phyloP scores from a whole-genome alignment of 1,139 yeast genomes.

The Protomyces inundatus region DNA sequence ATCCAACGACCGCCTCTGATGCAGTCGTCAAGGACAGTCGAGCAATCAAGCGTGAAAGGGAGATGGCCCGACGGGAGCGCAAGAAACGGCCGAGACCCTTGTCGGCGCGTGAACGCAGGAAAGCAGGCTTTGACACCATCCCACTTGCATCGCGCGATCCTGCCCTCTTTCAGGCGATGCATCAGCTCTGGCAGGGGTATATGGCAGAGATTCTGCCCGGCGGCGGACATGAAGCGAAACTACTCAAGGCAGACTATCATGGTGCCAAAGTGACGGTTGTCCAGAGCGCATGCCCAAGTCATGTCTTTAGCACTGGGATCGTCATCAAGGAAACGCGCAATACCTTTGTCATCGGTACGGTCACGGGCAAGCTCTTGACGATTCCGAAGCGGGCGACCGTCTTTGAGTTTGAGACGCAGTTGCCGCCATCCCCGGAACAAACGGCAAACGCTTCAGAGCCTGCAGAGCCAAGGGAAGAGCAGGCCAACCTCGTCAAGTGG shows the following conservation, averaged over 20 bases:
- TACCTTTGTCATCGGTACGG: conserved; percentile 55
- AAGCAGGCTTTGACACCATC: conserved; percentile 2
- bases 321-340: conserved; percentile 84
- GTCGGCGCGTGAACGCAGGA: conserved; percentile 13
- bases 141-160: conserved; percentile 47
- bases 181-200: conserved; percentile 60
- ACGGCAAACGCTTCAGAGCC: neutral
- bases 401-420: conserved; percentile 32
- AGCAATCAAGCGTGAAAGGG: conserved; percentile 1
- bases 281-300: conserved; percentile 53
- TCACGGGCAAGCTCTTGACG: conserved; percentile 17
- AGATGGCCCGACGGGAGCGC: neutral
- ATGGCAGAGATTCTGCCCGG: conserved; percentile 49
- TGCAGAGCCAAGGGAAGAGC: neutral
- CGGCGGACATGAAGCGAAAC: conserved; percentile 28
- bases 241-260: conserved; percentile 64
- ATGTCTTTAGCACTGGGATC: conserved; percentile 67
- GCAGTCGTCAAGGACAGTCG: conserved; percentile 3
- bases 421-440: conserved; percentile 10
- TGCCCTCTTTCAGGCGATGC: conserved; percentile 51
- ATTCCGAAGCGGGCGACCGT: conserved; percentile 32
- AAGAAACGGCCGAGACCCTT: conserved; percentile 24
- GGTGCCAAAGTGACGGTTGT: conserved; percentile 65
- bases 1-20: conserved; percentile 5
- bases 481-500: conserved; percentile 45